Base-by-base conservation (phyloP, 116 monocot species). In the Iris pallida region DNA sequence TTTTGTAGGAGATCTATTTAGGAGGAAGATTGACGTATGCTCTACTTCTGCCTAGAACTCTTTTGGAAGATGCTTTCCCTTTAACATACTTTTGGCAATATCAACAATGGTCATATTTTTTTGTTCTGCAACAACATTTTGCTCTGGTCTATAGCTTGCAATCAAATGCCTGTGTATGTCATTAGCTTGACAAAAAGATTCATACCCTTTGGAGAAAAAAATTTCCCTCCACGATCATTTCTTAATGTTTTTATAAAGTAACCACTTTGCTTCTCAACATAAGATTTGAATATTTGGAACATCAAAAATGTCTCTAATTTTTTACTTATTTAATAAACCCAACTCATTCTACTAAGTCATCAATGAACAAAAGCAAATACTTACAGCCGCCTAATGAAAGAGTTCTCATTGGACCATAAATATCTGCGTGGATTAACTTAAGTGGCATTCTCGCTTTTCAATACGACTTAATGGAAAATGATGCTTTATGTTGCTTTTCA, bases 1-100 rank as follows among this genome's bases (percentile, higher is more conserved):
- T 55, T n/a, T 65, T 49, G 48, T 75, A 43, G 75, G 67, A 10
- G 59, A 67, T 16, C 8, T 68, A 4, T 75, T 68, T 54, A 54
- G n/a, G n/a, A 54, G 0, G 54, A 14, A n/a, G 9, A 14, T 1
- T 14, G 13, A 11, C 1, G 54, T 54, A 1, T 11, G 5, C 9
- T 8, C 54, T 9, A 13, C 54, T 54, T 54, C 54, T 14, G 54
- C 54, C 3, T 15, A 54, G 54, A 54, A 54, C 5, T 11, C 0
- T 8, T 54, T n/a, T 54, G 54, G 54, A 5, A 54, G 9, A 14
- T n/a, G 14, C n/a, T 54, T 54, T 14, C 5, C 14, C 54, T n/a
- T 14, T 14, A 54, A 15, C 54, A 54, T 54, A n/a, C 14, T 14
- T 54, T 13, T 11, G 1, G 13, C 13, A 4, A 54, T 14, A 4